A percentile compares a stretch with the other conserved stretches of the same genome.
Evolutionary conservation across 2,329 filamentous ascomycete species (phyloP).

Genomic region (Lachnellula cervina): DNA sequence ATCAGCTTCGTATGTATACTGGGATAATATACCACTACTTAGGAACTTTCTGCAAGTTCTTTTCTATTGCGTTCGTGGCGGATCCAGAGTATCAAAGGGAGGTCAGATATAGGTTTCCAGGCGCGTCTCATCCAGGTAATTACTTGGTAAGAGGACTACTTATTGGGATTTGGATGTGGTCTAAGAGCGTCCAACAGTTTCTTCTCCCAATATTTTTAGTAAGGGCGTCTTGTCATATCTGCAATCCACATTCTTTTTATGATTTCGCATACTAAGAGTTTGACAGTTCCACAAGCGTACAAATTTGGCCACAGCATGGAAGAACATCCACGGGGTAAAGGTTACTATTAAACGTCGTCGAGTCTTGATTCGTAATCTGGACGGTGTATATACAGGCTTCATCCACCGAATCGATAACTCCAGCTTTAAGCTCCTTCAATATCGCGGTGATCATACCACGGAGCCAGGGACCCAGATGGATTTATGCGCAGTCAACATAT

Average conservation of each 20-base stretch:
- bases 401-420: slow-evolving; percentile 13
- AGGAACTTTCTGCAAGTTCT: slow-evolving; percentile 38
- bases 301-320: slow-evolving; percentile 42
- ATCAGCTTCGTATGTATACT: background rate
- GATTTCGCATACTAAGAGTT: slow-evolving; percentile 32
- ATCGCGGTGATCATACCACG: slow-evolving; percentile 26
- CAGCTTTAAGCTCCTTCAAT: slow-evolving; percentile 15
- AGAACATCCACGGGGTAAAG: slow-evolving; percentile 45
- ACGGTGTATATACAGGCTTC: slow-evolving; percentile 46
- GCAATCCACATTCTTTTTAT: background rate
- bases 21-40: slow-evolving; percentile 10
- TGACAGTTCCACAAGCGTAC: slow-evolving; percentile 32
- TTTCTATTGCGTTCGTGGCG: slow-evolving; percentile 39
- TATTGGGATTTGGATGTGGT: slow-evolving; percentile 44
- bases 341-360: slow-evolving; percentile 43
- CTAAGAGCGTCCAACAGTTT: slow-evolving; percentile 39
- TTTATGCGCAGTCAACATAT: slow-evolving; percentile 43
- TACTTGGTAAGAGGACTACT: slow-evolving; percentile 34
- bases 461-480: slow-evolving; percentile 39
- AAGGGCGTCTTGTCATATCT: background rate
- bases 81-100: slow-evolving; percentile 42
- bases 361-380: slow-evolving; percentile 40
- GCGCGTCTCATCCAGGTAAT: slow-evolving; percentile 31
- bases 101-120: slow-evolving; percentile 37
- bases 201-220: slow-evolving; percentile 39